A percentile compares a stretch with the other conserved stretches of the same genome.
Conservation (phyloP, 2,329 filamentous ascomycete genomes). For the Parafenestella ontariensis region DNA sequence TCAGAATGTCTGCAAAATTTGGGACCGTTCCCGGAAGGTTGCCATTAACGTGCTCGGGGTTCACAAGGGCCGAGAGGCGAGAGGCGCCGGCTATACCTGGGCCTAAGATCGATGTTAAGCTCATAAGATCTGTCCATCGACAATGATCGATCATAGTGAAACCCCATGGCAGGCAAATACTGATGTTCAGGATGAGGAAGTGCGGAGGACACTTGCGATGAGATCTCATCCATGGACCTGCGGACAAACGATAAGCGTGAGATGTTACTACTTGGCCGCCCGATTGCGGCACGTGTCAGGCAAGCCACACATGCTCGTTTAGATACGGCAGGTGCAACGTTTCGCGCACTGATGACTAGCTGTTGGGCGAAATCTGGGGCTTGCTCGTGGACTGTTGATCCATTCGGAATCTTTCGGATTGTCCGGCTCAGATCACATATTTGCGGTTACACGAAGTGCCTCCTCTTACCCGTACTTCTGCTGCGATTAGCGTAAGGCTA, state of each 20-base stretch:
- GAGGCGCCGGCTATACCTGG: constrained; percentile 8
- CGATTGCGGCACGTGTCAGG: constrained; percentile 1
- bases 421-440: neutral
- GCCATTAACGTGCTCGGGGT: neutral
- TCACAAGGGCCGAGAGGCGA: constrained; percentile 11
- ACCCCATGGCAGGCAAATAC: neutral
- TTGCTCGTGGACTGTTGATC: neutral
- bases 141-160: neutral
- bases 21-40: neutral
- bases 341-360: neutral
- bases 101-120: constrained; percentile 12
- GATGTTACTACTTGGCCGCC: neutral
- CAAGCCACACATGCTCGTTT: neutral
- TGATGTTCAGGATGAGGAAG: neutral
- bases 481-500: neutral
- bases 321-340: neutral
- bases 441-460: neutral
- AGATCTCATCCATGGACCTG: neutral
- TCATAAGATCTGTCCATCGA: neutral
- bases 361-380: neutral
- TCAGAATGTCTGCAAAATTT: neutral
- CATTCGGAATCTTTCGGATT: neutral
- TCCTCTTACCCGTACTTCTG: neutral
- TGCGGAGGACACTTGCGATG: neutral
- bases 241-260: neutral